phyloP scores from a whole-genome alignment of 768 basidiomycete species.

The Suillus cothurnatus region DNA sequence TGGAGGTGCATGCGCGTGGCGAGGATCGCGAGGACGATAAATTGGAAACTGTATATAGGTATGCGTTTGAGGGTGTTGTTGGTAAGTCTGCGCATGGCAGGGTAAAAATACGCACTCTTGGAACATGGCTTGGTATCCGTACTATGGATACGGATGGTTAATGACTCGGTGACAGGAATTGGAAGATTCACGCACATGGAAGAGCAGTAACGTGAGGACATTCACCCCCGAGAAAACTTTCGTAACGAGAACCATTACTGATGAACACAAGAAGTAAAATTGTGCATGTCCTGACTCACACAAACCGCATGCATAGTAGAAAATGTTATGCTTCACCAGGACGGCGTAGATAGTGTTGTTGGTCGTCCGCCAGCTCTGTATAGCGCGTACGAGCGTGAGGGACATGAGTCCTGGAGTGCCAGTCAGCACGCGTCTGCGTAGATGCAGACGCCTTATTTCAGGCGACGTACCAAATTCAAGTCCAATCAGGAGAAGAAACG shows the following conservation, averaged over 20 bases:
- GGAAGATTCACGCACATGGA: background rate
- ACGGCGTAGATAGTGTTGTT: background rate
- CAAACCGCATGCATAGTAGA: slow-evolving; percentile 1
- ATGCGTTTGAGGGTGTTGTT: background rate
- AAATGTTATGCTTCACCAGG: background rate
- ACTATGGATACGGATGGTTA: background rate
- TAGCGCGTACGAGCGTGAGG: background rate
- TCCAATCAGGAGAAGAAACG: background rate
- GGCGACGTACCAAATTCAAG: background rate
- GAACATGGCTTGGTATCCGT: background rate
- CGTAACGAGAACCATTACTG: background rate
- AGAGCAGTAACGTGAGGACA: background rate
- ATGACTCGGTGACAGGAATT: background rate
- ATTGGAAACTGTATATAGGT: background rate
- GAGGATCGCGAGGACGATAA: background rate
- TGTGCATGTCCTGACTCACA: background rate
- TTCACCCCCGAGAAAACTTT: background rate
- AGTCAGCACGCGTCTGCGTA: background rate
- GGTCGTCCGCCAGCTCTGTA: slow-evolving; percentile 2
- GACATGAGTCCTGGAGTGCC: background rate
- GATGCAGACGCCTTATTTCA: background rate
- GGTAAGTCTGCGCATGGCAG: background rate
- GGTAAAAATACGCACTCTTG: background rate
- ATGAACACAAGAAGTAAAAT: background rate
- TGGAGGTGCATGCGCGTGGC: background rate